Evolutionary conservation across 2,329 filamentous ascomycete species (phyloP), one percentile per base, ranked within the genome.

Genomic region (Akanthomyces dipterigenus): DNA sequence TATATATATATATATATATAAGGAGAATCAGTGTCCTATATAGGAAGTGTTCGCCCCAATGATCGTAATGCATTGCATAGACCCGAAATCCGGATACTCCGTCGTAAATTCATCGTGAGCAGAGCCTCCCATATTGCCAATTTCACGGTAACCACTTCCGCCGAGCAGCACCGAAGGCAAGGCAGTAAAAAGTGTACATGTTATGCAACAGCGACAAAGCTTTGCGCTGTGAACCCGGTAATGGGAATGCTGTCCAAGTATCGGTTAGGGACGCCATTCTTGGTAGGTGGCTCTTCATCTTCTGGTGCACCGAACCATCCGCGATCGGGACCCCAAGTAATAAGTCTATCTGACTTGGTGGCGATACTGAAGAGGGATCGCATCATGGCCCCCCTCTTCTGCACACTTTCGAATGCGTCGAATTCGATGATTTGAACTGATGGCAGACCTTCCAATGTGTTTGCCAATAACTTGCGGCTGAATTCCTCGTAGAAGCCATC

Each of bases 401-500:
- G 83, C 4, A 93, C 86, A 58, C 83, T 82, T 0, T 81, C 75
- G 70, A 82, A 90, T 0, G 82, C 89, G 71, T 93, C 89, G 64
- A 93, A 89, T 67, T 90, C 82, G 22, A 92, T 77, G 1, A 77
- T 75, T 9, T 79, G 69, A 2, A 90, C 70, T 42, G 76, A 79
- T 0, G 87, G 84, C 62, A 89, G 72, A 60, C 79, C 78, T 1
- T 77, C 74, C 2, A 91, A 68, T 3, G 91, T 78, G 8, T 76
- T 77, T 4, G 75, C 72, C 7, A 92, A 70, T 31, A 92, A 73
- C 1, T 76, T 74, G 12, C 80, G 75, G 28, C 82, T 86, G 68
- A 91, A 92, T 5, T 72, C 73, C 63, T 90, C 89, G 69, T 90
- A 93, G 65, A 89, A 91, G 1, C 86, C 83, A 28, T 87, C 81